Evolutionary conservation across 2,329 filamentous ascomycete species (phyloP).

Genomic region (Colletotrichum graminicola): DNA sequence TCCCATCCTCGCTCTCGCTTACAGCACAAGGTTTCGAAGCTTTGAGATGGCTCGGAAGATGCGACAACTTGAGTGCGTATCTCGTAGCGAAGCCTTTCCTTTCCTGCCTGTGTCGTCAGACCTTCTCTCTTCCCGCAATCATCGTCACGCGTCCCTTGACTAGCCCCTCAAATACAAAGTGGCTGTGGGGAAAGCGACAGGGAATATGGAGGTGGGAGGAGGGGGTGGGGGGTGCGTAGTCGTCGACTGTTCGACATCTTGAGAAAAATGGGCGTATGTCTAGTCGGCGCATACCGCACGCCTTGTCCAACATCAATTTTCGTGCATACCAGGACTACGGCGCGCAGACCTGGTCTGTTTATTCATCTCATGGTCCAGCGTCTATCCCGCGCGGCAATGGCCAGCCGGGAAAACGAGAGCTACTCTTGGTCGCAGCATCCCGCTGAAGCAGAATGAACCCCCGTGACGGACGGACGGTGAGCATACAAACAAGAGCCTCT

Average conservation of each 20-base stretch:
- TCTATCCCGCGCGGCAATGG: slow-evolving; percentile 24
- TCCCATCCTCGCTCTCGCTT: slow-evolving; percentile 21
- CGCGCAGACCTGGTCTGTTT: slow-evolving; percentile 11
- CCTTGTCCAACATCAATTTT: neutral
- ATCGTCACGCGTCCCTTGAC: neutral
- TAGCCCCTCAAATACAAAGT: neutral
- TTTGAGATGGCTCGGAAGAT: slow-evolving; percentile 17
- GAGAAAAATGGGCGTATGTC: slow-evolving; percentile 10
- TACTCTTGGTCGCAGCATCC: slow-evolving; percentile 2
- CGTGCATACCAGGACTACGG: neutral
- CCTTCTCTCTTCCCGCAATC: neutral
- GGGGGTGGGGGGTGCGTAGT: neutral
- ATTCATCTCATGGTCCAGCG: slow-evolving; percentile 30
- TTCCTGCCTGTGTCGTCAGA: neutral
- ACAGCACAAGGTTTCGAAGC: neutral
- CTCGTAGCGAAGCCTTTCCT: neutral
- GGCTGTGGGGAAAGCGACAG: neutral
- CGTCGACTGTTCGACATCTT: neutral
- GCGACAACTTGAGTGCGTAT: slow-evolving; percentile 17
- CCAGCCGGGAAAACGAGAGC: neutral
- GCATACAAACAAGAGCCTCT: neutral
- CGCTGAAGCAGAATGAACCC: neutral
- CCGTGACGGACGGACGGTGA: neutral
- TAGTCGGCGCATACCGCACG: slow-evolving; percentile 12
- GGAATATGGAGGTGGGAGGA: neutral